A percentile compares a stretch with the other conserved stretches of the same genome.
Conservation (phyloP, 108 stramenopile genomes). For the Pseudonitzschia pungens region DNA sequence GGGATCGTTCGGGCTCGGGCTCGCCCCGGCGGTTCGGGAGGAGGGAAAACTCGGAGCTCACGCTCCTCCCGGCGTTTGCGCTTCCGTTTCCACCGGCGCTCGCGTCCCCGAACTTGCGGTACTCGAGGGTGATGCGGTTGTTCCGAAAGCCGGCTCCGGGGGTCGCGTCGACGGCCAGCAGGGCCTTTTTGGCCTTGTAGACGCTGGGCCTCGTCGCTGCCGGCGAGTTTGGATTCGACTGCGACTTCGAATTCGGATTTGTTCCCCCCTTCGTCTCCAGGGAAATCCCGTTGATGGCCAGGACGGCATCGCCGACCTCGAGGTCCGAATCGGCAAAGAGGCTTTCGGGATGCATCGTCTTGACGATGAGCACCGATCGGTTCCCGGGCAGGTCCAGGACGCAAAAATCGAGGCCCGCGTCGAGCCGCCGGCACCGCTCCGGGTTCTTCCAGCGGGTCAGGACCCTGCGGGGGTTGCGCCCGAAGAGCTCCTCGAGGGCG, state of each 20-base stretch:
- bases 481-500: background rate
- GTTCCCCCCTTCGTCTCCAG: background rate
- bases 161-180: background rate
- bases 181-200: background rate
- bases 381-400: background rate
- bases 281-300: slow-evolving; percentile 12
- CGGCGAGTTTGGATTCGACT: background rate
- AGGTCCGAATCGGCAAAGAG: slow-evolving; percentile 2
- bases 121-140: background rate
- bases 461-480: background rate
- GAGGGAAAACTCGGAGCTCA: background rate
- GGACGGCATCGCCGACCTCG: slow-evolving; percentile 10
- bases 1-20: too few species aligned
- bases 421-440: background rate
- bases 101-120: background rate
- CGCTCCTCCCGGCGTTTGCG: background rate
- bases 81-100: background rate
- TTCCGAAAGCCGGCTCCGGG: background rate
- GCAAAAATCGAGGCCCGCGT: slow-evolving; percentile 13
- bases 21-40: too few species aligned
- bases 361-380: background rate
- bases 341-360: background rate
- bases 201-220: background rate
- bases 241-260: too few species aligned
- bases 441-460: background rate